These are phyloP conservation scores for Saccharomycopsis selenospora DNA, from an alignment of 805 yeast species.

Conservation along the genomic window DNA sequence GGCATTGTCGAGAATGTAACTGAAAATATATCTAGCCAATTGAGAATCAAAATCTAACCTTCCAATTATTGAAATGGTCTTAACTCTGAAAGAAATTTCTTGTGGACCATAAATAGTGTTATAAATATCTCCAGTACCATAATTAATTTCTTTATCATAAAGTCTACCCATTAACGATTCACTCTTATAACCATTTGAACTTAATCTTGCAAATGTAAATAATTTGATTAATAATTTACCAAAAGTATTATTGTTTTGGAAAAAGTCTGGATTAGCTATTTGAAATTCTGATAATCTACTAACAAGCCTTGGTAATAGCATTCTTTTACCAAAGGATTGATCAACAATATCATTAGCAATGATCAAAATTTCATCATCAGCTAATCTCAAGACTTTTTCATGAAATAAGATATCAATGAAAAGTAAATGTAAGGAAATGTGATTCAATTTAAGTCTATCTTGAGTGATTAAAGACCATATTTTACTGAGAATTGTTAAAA, in stretches of 20 bases:
- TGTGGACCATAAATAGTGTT: slow-evolving; percentile 44
- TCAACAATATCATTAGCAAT: slow-evolving; percentile 40
- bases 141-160: slow-evolving; percentile 40
- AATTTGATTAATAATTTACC: slow-evolving; percentile 40
- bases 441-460: slow-evolving; percentile 57
- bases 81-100: slow-evolving; percentile 49
- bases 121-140: slow-evolving; percentile 36
- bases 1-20: slow-evolving; percentile 24
- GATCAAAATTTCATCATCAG: slow-evolving; percentile 5
- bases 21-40: slow-evolving; percentile 29
- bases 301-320: slow-evolving; percentile 56
- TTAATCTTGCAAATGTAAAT: slow-evolving; percentile 45
- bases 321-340: slow-evolving; percentile 55
- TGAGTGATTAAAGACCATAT: slow-evolving; percentile 55
- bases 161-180: slow-evolving; percentile 49
- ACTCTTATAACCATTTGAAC: slow-evolving; percentile 47
- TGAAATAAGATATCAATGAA: slow-evolving; percentile 48
- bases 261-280: slow-evolving; percentile 25
- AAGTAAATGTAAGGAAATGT: slow-evolving; percentile 51
- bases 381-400: slow-evolving; percentile 33
- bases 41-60: slow-evolving; percentile 8
- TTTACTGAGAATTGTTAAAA: slow-evolving; percentile 32
- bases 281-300: slow-evolving; percentile 40
- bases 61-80: slow-evolving; percentile 41
- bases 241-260: slow-evolving; percentile 45